phyloP scores from a whole-genome alignment of 768 basidiomycete species.

The Tephrocybe sp. region DNA sequence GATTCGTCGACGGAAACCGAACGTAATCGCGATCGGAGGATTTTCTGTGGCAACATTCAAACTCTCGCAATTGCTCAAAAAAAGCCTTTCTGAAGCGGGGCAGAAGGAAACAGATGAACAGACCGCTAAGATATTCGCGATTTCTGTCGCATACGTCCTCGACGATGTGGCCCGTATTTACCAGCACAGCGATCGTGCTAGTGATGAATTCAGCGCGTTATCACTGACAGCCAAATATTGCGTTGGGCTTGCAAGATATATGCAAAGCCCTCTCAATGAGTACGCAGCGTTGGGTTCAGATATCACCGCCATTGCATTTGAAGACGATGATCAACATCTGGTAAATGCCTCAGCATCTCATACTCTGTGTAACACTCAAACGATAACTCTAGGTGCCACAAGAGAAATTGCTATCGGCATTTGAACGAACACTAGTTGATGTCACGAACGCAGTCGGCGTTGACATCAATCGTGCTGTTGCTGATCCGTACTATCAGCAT shows the following conservation, averaged over 20 bases:
- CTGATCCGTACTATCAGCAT: conserved; percentile 84
- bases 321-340: conserved; percentile 83
- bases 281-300: conserved; percentile 87
- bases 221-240: conserved; percentile 86
- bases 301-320: conserved; percentile 78
- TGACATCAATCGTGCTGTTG: conserved; percentile 91
- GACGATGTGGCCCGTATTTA: conserved; percentile 95
- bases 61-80: conserved; percentile 63
- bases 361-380: conserved; percentile 4
- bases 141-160: conserved; percentile 77
- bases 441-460: conserved; percentile 91
- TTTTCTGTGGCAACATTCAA: conserved; percentile 80
- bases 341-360: conserved; percentile 36
- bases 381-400: conserved; percentile 60
- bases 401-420: conserved; percentile 76
- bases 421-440: conserved; percentile 89
- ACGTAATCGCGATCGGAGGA: conserved; percentile 87
- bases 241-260: conserved; percentile 88
- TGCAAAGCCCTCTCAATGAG: conserved; percentile 92
- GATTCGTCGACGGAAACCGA: conserved; percentile 78
- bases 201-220: conserved; percentile 77
- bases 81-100: conserved; percentile 30
- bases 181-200: conserved; percentile 84
- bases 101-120: conserved; percentile 24
- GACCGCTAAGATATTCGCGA: conserved; percentile 51